Base-by-base conservation (phyloP, 805 yeast species). In the Saturnispora saitoi region DNA sequence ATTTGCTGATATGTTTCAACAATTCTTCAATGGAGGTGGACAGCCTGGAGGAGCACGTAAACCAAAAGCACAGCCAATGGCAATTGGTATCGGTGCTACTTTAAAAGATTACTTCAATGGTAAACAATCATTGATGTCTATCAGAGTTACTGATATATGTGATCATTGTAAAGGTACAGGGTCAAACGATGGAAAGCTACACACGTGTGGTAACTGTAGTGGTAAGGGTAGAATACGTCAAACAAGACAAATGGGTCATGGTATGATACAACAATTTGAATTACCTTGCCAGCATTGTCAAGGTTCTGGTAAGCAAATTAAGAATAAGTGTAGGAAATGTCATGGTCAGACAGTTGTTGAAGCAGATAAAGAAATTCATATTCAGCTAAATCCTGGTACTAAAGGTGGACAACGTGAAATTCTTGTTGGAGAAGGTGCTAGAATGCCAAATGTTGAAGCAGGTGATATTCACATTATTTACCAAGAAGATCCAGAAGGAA, bases 181-280 rank as follows among this genome's bases (percentile, higher is more conserved):
- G 1, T 80, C 93, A 1, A 76, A 79, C 42, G 97, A 90, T 64
- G 89, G 91, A 11, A 65, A 80, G 57, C 72, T 71, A 9, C 82
- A 80, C 47, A 65, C 62, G 31, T 93, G 99, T 71, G 54, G 64
- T 0, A 68, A 67, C 45, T 93, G 99, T 70, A 63, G 71, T 11
- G 99, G 99, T 4, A 66, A 68, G 24, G 99, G 99, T 26, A 71
- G 82, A 20, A 65, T 77, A 34, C 62, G 81, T 7, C 76, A 82
- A 48, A 73, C 78, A 44, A 72, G 83, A 51, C 95, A 90, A 62
- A 66, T 91, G 55, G 97, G 87, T 0, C 95, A 95, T 4, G 90
- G 90, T 7, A 86, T 93, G 88, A 70, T 86, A 52, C 98, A 93
- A 66, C 85, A 82, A 52, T 73, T 90, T 56, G 91, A 86, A 62